phyloP scores from a whole-genome alignment of 2,329 filamentous ascomycete genomes.

The Westerdykella ornata region DNA sequence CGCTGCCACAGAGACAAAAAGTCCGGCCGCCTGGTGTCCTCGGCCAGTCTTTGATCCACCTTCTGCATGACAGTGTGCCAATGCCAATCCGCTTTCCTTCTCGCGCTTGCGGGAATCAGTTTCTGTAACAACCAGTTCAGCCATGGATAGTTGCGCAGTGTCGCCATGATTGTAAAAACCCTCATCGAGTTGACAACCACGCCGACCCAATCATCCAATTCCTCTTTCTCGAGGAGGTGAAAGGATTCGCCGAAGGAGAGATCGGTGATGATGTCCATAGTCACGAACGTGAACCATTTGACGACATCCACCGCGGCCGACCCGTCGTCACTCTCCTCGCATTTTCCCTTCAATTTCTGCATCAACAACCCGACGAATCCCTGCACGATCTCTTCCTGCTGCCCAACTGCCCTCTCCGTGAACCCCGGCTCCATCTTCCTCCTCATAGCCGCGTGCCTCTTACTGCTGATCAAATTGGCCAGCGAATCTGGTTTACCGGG shows the following conservation, averaged over 20 bases:
- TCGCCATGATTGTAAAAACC: neutral
- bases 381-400: conserved; percentile 38
- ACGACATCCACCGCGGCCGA: conserved; percentile 17
- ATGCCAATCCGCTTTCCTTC: conserved; percentile 1
- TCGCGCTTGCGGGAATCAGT: conserved; percentile 2
- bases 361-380: conserved; percentile 38
- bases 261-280: conserved; percentile 29
- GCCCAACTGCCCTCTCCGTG: conserved; percentile 37
- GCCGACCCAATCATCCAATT: conserved; percentile 30
- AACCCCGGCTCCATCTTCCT: conserved; percentile 40
- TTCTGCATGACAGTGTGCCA: conserved; percentile 4
- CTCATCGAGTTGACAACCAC: conserved; percentile 10
- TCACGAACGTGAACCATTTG: conserved; percentile 21
- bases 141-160: conserved; percentile 4
- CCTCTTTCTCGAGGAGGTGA: conserved; percentile 20
- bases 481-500: conserved; percentile 25
- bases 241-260: conserved; percentile 29
- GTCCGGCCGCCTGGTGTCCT: conserved; percentile 5
- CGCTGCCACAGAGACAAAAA: conserved; percentile 3
- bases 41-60: conserved; percentile 5
- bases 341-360: conserved; percentile 24
- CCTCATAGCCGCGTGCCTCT: conserved; percentile 30
- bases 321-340: conserved; percentile 4
- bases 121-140: neutral
- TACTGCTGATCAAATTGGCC: conserved; percentile 24